Conservation (phyloP, 257 asterid species). For the Nicotiana tomentosiformis region DNA sequence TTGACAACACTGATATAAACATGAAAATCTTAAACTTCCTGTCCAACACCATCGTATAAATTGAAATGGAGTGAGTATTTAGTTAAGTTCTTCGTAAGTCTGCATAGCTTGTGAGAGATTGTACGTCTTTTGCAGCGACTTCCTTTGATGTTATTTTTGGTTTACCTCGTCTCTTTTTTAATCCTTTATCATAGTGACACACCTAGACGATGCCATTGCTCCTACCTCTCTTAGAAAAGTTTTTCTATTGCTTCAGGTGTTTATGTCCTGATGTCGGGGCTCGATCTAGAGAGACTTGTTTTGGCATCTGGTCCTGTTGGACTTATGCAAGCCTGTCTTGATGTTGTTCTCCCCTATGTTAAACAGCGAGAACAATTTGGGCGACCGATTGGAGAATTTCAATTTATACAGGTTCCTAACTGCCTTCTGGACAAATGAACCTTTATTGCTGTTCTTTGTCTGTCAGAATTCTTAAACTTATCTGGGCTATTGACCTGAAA, state of each 20-base stretch:
- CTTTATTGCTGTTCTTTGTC: neutral
- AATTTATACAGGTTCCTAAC: conserved; percentile 69
- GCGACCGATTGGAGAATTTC: conserved; percentile 84
- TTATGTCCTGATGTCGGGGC: conserved; percentile 97
- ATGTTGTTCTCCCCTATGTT: conserved; percentile 85
- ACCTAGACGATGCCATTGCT: neutral
- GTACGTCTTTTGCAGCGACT: neutral
- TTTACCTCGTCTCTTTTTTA: neutral
- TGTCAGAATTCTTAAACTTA: neutral
- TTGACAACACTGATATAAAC: too few species aligned
- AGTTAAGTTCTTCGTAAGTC: neutral
- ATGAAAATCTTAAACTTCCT: neutral
- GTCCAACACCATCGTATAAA: neutral
- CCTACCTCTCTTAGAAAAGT: neutral
- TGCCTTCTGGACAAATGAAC: neutral
- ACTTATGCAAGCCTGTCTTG: conserved; percentile 94
- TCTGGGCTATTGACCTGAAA: conserved; percentile 14
- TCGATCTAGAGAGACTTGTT: conserved; percentile 95
- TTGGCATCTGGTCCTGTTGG: conserved; percentile 96
- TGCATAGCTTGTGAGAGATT: neutral
- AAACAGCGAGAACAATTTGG: conserved; percentile 94
- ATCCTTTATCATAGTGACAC: neutral
- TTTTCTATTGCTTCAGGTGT: conserved; percentile 60
- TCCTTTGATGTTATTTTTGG: neutral
- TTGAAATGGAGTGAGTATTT: neutral